Conservation (phyloP, 225 moss, liverwort and hornwort species). For the Bryoerythrophyllum caledonicum region DNA sequence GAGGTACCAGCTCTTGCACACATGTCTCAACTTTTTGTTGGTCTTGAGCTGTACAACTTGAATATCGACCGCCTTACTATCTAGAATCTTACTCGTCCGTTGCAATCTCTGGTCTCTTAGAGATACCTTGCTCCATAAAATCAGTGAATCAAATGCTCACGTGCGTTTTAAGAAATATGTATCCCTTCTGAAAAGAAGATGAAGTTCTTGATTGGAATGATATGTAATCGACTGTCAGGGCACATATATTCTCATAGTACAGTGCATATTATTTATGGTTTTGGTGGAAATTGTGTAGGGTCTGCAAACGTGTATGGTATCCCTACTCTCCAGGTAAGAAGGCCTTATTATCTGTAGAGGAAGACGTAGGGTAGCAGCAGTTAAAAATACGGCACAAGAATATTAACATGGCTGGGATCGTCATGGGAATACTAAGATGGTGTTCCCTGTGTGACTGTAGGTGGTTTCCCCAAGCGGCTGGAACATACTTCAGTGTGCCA, state of each 20-base stretch:
- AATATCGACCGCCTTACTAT: too few species aligned
- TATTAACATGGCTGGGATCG: neutral
- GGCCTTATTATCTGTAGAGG: neutral
- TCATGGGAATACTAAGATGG: slow-evolving; percentile 7
- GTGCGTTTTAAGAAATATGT: neutral
- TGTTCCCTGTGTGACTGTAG: slow-evolving; percentile 47
- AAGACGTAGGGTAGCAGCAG: neutral
- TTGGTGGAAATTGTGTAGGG: slow-evolving; percentile 58
- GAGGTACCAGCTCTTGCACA: slow-evolving; percentile 51
- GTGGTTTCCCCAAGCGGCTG: slow-evolving; percentile 76
- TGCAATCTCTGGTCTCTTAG: neutral
- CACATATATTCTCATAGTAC: neutral
- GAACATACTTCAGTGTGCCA: slow-evolving; percentile 64
- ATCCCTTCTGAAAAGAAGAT: neutral
- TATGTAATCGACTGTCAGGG: neutral
- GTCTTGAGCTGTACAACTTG: neutral
- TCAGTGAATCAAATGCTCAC: neutral
- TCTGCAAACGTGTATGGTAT: slow-evolving; percentile 88
- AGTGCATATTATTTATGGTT: slow-evolving; percentile 4
- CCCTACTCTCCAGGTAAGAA: slow-evolving; percentile 77
- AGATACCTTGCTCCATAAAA: slow-evolving; percentile 3
- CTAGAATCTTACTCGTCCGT: neutral
- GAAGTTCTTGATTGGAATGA: too few species aligned
- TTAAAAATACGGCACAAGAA: neutral
- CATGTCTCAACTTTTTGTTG: neutral